Conservation (phyloP, 495 filamentous ascomycete species). For the Penicillium fimorum region DNA sequence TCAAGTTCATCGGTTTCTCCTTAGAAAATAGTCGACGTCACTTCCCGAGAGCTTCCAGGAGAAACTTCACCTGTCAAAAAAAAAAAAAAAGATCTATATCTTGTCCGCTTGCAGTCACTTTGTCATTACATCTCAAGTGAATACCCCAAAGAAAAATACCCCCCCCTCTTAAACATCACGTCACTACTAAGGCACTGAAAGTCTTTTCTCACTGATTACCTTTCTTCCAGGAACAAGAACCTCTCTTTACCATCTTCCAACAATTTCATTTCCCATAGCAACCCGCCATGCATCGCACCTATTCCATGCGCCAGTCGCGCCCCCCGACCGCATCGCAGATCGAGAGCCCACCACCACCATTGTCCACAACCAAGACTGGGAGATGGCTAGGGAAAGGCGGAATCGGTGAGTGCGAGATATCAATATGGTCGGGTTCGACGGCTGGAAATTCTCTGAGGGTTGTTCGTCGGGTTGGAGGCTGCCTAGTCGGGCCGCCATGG, state of each 20-base stretch:
- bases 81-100: not conserved
- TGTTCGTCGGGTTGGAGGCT: constrained; percentile 8
- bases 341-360: constrained; percentile 89
- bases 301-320: constrained; percentile 96
- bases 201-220: constrained; percentile 17
- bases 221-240: constrained; percentile 23
- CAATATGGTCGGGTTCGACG: not conserved
- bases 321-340: constrained; percentile 86
- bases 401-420: constrained; percentile 62
- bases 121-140: constrained; percentile 36
- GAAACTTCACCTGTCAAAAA: constrained; percentile 12
- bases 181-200: constrained; percentile 37
- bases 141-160: constrained; percentile 13
- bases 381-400: constrained; percentile 83
- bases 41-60: constrained; percentile 18
- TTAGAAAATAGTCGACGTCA: constrained; percentile 41
- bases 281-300: constrained; percentile 85
- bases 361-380: constrained; percentile 84
- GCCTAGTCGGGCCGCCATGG: constrained; percentile 20
- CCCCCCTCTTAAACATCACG: constrained; percentile 34
- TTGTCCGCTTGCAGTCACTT: constrained; percentile 34
- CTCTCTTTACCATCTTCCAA: constrained; percentile 8
- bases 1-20: not conserved
- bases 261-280: constrained; percentile 3
- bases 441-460: not conserved